Conservation (phyloP, 1,139 yeast species). For the Meyerozyma carpophila region DNA sequence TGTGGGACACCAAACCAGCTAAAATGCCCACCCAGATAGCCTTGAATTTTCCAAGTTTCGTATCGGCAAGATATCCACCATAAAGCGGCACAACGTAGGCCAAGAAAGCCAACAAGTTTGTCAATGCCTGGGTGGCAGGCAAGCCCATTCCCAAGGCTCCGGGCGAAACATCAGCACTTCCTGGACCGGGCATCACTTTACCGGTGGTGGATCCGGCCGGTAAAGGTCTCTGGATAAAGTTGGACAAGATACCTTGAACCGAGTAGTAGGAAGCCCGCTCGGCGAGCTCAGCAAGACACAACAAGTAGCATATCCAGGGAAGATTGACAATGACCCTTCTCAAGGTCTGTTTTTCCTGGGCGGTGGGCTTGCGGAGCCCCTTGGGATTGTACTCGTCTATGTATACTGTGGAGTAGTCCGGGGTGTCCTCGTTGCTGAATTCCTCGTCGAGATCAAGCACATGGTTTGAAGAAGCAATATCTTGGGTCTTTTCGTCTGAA, state of each 20-base stretch:
- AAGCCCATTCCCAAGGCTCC: slow-evolving; percentile 18
- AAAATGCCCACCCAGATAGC: slow-evolving; percentile 19
- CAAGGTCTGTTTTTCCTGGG: slow-evolving; percentile 10
- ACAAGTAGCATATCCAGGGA: slow-evolving; percentile 12
- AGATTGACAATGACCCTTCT: slow-evolving; percentile 15
- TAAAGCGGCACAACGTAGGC: slow-evolving; percentile 18
- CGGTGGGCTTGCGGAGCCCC: slow-evolving; percentile 16
- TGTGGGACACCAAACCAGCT: slow-evolving; percentile 18
- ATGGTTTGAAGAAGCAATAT: background rate
- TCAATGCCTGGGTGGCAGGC: slow-evolving; percentile 14
- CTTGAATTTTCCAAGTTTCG: slow-evolving; percentile 15
- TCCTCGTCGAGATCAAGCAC: background rate
- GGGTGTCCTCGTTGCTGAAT: slow-evolving; percentile 9
- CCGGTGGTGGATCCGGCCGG: slow-evolving; percentile 10
- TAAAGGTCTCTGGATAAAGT: slow-evolving; percentile 18
- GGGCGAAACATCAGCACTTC: slow-evolving; percentile 9
- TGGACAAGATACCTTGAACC: slow-evolving; percentile 14
- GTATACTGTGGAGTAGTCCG: slow-evolving; percentile 13
- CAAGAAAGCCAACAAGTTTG: slow-evolving; percentile 15
- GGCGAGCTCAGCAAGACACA: slow-evolving; percentile 18
- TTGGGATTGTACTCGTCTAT: slow-evolving; percentile 16
- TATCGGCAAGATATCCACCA: slow-evolving; percentile 19
- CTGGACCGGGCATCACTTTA: slow-evolving; percentile 11
- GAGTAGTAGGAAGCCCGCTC: slow-evolving; percentile 19
- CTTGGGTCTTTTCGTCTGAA: background rate